Base-by-base conservation (phyloP, 2,329 filamentous ascomycete genomes). In the Aspergillus clavatus region DNA sequence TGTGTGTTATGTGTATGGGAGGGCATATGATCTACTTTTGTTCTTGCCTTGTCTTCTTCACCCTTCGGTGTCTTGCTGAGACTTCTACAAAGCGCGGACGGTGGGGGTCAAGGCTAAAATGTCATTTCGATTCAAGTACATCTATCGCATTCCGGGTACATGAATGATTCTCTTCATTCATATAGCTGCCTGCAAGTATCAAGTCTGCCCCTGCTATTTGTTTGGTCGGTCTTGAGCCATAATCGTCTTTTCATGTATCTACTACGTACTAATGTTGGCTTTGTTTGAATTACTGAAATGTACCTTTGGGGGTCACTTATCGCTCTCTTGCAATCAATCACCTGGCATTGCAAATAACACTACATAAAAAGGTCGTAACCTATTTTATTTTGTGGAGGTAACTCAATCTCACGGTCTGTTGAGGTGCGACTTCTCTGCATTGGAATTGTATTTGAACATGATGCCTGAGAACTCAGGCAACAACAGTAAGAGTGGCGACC, bases 231-330 rank as follows among this genome's bases (percentile, higher is more conserved):
- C 38, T 42, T 33, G 37, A 38, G 40, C 43, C 43, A 47, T 47
- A 45, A 50, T 45, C 38, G 42, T 48, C 43, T 47, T 18, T 55
- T 40, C 47, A 51, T 52, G 51, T 57, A 55, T 47, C 42, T 55
- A 56, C n/a, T n/a, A n/a, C n/a, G n/a, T n/a, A n/a, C 48, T 52
- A 46, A 46, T 42, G 42, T 23, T 21, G 31, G 16, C 27, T 43
- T 39, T 16, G 22, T 38, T 40, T 22, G 28, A 24, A 12, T 18
- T n/a, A 5, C 4, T 48, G 29, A 33, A 31, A 18, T 36, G 41
- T 35, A 22, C 24, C 11, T 40, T 3, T 23, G 23, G 16, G 23
- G 44, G 26, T 14, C 18, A 23, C 19, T 40, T 19, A 11, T 40
- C 14, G 36, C 26, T 44, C 26, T 22, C 10, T 23, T n/a, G n/a